Percentiles rank a stretch among this genome's conserved stretches.
Conservation (phyloP, 2,329 filamentous ascomycete genomes). For the Pleoardoris graminearum region DNA sequence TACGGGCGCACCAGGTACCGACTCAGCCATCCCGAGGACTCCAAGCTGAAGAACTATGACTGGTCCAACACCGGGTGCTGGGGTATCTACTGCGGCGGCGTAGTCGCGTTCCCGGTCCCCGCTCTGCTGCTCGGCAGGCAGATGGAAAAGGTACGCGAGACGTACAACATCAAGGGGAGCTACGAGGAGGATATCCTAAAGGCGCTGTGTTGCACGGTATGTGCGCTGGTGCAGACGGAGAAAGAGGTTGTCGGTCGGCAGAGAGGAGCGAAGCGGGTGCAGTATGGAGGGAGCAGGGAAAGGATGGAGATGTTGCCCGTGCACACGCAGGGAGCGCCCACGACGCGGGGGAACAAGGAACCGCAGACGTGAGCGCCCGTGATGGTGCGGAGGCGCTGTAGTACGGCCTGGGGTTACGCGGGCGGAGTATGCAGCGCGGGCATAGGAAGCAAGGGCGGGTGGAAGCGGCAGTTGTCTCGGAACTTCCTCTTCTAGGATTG, state of each 20-base stretch:
- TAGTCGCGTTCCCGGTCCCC: not conserved
- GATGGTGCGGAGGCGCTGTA: no score
- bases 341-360: not conserved
- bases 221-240: not conserved
- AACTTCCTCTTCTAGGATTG: not conserved
- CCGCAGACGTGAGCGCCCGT: not conserved
- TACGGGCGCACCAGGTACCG: not conserved
- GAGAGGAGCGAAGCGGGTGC: not conserved
- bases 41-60: not conserved
- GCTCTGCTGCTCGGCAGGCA: not conserved
- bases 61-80: not conserved
- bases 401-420: no score
- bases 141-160: not conserved
- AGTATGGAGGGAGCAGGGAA: not conserved
- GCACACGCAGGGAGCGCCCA: not conserved
- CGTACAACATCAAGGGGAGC: not conserved
- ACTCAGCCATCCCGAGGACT: not conserved
- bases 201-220: not conserved
- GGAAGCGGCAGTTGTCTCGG: not conserved
- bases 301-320: not conserved
- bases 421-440: no score
- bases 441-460: not conserved
- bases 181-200: not conserved
- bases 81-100: not conserved
- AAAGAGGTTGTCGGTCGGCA: not conserved